Evolutionary conservation across 1,284 basidiomycete species (phyloP).

Genomic region (Dichomitus squalens): DNA sequence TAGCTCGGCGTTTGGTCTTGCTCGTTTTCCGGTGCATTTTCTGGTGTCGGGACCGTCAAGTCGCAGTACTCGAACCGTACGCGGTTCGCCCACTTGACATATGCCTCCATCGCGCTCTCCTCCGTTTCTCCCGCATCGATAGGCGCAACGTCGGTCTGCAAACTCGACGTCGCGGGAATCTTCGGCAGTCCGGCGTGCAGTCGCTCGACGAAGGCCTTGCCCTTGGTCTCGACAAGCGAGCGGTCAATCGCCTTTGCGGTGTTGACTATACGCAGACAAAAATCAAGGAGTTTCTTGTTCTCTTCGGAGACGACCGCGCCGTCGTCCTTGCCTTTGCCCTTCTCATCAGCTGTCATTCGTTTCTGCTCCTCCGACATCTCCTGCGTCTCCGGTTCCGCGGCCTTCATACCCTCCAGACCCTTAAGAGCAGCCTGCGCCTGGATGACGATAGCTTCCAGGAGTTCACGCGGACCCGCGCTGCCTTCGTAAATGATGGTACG

Average conservation of each 20-base stretch:
- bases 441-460: slow-evolving; percentile 86
- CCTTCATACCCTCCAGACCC: slow-evolving; percentile 70
- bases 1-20: slow-evolving; percentile 64
- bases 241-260: slow-evolving; percentile 84
- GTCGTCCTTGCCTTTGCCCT: slow-evolving; percentile 63
- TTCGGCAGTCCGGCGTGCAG: slow-evolving; percentile 77
- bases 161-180: slow-evolving; percentile 51
- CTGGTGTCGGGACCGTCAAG: slow-evolving; percentile 51
- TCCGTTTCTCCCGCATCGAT: slow-evolving; percentile 61
- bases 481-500: slow-evolving; percentile 87
- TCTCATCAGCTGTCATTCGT: slow-evolving; percentile 66
- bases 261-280: slow-evolving; percentile 79
- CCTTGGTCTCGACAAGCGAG: slow-evolving; percentile 84
- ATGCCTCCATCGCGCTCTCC: slow-evolving; percentile 67
- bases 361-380: slow-evolving; percentile 84
- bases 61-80: slow-evolving; percentile 89
- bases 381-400: slow-evolving; percentile 42
- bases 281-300: slow-evolving; percentile 64
- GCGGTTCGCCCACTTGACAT: slow-evolving; percentile 80
- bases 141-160: slow-evolving; percentile 36
- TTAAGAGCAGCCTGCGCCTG: slow-evolving; percentile 88
- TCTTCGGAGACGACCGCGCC: slow-evolving; percentile 55
- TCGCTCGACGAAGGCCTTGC: slow-evolving; percentile 77
- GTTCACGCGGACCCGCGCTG: slow-evolving; percentile 83
- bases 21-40: slow-evolving; percentile 38